Evolutionary conservation across 1,139 yeast genomes (phyloP).

Genomic region (Geotrichum restrictum): DNA sequence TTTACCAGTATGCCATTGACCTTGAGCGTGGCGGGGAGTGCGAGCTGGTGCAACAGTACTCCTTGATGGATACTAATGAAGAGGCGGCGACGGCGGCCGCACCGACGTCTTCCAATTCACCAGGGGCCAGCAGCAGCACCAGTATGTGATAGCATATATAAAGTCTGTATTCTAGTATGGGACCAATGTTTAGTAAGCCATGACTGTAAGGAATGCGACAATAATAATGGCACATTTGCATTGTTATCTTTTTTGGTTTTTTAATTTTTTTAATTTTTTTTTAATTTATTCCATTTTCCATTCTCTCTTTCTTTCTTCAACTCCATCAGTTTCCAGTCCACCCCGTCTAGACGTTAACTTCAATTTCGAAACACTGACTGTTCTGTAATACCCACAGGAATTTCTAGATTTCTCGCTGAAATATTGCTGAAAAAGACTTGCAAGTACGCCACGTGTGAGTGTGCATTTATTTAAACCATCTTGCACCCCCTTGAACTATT

Average conservation of each 20-base stretch:
- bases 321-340: background rate
- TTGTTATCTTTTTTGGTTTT: background rate
- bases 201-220: conserved; percentile 6
- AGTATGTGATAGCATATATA: background rate
- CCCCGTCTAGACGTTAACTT: background rate
- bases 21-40: conserved; percentile 94
- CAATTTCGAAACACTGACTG: background rate
- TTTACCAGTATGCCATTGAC: conserved; percentile 80
- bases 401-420: background rate
- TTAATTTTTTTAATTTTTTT: background rate
- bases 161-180: background rate
- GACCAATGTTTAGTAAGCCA: background rate
- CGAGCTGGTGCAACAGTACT: conserved; percentile 66
- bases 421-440: background rate
- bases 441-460: conserved; percentile 7
- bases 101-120: background rate
- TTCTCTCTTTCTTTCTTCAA: background rate
- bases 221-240: background rate
- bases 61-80: conserved; percentile 32
- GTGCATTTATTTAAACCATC: background rate
- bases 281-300: no score
- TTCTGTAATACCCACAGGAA: background rate
- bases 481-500: conserved; percentile 11
- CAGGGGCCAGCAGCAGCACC: no score
- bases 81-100: no score